phyloP scores from a whole-genome alignment of 1,284 basidiomycete genomes.

The Prillingera fragicola region DNA sequence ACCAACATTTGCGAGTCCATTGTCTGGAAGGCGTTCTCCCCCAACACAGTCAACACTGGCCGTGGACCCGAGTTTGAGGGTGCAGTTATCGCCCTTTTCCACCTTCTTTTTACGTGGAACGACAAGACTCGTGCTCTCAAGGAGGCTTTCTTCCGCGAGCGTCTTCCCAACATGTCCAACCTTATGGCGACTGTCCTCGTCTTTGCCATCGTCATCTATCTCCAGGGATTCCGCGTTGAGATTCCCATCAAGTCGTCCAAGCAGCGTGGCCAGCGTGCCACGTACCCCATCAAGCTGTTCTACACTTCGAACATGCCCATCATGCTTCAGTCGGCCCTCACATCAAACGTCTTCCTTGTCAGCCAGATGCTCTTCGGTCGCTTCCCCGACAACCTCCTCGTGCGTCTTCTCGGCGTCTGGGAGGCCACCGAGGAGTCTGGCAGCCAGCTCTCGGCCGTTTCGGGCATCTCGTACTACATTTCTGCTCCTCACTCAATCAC shows the following conservation, averaged over 20 bases:
- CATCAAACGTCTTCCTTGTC: constrained; percentile 92
- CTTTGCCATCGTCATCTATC: constrained; percentile 93
- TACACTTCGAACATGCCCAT: constrained; percentile 99
- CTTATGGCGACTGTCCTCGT: constrained; percentile 85
- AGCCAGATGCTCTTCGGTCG: constrained; percentile 89
- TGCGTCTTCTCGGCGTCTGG: constrained; percentile 89
- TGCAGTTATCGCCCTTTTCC: constrained; percentile 92
- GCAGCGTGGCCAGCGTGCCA: constrained; percentile 89
- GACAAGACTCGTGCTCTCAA: constrained; percentile 95
- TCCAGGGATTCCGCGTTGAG: constrained; percentile 98
- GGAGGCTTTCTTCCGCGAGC: constrained; percentile 96
- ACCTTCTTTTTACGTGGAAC: constrained; percentile 96
- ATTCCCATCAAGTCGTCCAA: constrained; percentile 97
- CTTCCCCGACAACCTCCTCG: constrained; percentile 87
- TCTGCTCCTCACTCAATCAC: constrained; percentile 88
- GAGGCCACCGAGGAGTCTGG: constrained; percentile 92
- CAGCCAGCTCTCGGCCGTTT: constrained; percentile 83
- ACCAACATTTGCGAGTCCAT: constrained; percentile 99
- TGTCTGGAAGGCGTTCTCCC: constrained; percentile 98
- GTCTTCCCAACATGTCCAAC: constrained; percentile 97
- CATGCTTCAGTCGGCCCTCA: constrained; percentile 94
- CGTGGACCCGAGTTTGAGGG: constrained; percentile 98
- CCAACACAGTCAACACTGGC: constrained; percentile 96
- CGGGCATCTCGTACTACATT: constrained; percentile 97
- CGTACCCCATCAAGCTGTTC: constrained; percentile 97